These are phyloP conservation scores for Aspergillus pseudoviridinutans DNA, from an alignment of 2,329 filamentous ascomycete genomes.

Conservation along the genomic window DNA sequence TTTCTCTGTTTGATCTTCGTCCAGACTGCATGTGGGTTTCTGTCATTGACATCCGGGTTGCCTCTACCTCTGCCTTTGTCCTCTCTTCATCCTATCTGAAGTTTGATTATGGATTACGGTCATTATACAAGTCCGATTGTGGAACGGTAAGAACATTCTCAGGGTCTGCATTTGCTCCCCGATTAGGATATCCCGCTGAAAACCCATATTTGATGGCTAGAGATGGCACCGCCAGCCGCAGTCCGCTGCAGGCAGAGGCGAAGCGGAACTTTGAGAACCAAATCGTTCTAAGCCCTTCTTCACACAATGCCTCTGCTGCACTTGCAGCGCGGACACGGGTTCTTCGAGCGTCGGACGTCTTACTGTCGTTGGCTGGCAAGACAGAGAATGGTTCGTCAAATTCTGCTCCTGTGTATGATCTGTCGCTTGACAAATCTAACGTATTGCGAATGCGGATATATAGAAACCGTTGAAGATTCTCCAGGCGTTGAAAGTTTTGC, in stretches of 20 bases:
- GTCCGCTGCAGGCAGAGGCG: slow-evolving; percentile 5
- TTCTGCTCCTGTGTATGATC: slow-evolving; percentile 2
- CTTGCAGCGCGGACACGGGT: slow-evolving; percentile 16
- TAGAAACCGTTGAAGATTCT: slow-evolving; percentile 10
- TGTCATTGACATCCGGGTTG: slow-evolving; percentile 4
- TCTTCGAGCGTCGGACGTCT: slow-evolving; percentile 20
- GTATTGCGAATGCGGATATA: slow-evolving; percentile 1
- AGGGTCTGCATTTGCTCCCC: background rate
- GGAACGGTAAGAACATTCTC: slow-evolving; percentile 10
- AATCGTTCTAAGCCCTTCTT: slow-evolving; percentile 10
- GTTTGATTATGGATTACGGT: slow-evolving; percentile 10
- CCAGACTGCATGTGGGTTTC: background rate
- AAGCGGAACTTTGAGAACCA: slow-evolving; percentile 18
- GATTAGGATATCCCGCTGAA: slow-evolving; percentile 1
- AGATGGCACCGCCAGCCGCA: slow-evolving; percentile 4
- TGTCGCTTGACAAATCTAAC: background rate
- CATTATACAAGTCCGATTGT: slow-evolving; percentile 4
- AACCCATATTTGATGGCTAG: slow-evolving; percentile 4
- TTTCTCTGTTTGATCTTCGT: slow-evolving; percentile 6
- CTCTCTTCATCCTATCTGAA: background rate
- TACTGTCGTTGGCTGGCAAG: slow-evolving; percentile 19
- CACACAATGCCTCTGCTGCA: slow-evolving; percentile 8
- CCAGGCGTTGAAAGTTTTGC: slow-evolving; percentile 22
- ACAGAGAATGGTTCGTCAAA: slow-evolving; percentile 14
- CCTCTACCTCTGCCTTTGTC: background rate